Evolutionary conservation across 441 rosid genomes (phyloP).

Genomic region (Corymbia calophylla): DNA sequence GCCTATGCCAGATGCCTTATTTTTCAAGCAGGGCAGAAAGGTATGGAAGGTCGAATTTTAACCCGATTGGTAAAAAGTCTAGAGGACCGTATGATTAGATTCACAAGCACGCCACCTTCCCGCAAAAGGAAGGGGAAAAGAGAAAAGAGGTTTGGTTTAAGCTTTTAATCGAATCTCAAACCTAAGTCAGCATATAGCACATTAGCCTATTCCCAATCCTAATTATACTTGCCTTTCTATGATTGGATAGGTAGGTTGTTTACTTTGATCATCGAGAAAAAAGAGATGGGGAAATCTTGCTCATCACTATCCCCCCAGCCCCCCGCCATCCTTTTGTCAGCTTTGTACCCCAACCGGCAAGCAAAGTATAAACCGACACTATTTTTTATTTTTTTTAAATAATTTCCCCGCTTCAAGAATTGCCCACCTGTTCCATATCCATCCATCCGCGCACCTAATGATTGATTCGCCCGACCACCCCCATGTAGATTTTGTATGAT

Average conservation of each 20-base stretch:
- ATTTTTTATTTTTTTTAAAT: not conserved
- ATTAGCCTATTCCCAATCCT: not conserved
- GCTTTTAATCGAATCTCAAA: not conserved
- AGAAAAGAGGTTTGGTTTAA: not conserved
- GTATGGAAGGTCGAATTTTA: not conserved
- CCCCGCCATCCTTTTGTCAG: constrained; percentile 22
- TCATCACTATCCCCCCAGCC: not conserved
- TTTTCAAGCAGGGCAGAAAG: not conserved
- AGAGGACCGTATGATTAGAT: not conserved
- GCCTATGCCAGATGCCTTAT: not conserved
- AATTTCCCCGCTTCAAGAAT: not conserved
- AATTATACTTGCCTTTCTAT: constrained; percentile 8
- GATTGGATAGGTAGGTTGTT: constrained; percentile 1
- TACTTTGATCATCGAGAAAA: not conserved
- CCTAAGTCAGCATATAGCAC: not conserved
- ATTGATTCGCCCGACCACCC: not conserved
- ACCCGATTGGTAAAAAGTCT: not conserved
- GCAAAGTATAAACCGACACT: constrained; percentile 16
- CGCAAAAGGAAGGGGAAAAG: not conserved
- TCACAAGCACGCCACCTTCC: not conserved
- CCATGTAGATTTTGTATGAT: not conserved
- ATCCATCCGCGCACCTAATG: not conserved
- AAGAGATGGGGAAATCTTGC: not conserved
- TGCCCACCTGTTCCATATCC: not conserved
- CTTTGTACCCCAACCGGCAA: constrained; percentile 30